These are phyloP conservation scores for Cryptosporidium canis DNA, from an alignment of 169 alveolate genomes.

Conservation along the genomic window DNA sequence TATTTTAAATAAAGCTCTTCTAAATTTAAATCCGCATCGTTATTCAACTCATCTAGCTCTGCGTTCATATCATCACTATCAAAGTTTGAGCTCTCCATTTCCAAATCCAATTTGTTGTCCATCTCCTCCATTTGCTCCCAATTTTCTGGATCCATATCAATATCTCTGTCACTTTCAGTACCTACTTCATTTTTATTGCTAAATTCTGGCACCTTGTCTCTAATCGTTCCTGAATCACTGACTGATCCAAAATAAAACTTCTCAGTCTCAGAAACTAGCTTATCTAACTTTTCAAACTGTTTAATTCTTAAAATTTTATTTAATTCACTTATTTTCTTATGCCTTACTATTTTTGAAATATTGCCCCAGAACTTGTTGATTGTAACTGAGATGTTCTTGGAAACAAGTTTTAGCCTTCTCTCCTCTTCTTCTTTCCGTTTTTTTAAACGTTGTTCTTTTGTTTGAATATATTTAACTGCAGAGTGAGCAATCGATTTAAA, in stretches of 20 bases:
- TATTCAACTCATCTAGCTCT: constrained; percentile 69
- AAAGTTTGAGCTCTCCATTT: constrained; percentile 50
- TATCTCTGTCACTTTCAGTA: constrained; percentile 42
- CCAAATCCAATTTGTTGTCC: constrained; percentile 60
- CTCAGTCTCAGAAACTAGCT: constrained; percentile 31
- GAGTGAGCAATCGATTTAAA: constrained; percentile 49
- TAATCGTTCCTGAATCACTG: background rate
- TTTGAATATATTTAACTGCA: constrained; percentile 51
- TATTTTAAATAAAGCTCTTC: constrained; percentile 48
- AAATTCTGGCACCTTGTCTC: background rate
- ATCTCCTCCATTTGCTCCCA: constrained; percentile 46
- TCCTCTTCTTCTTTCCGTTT: constrained; percentile 67
- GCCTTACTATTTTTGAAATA: constrained; percentile 42
- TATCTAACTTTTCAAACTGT: constrained; percentile 66
- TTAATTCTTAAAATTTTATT: constrained; percentile 29
- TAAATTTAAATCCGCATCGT: constrained; percentile 67
- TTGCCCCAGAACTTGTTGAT: constrained; percentile 53
- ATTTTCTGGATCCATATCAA: constrained; percentile 6
- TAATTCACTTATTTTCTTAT: constrained; percentile 29
- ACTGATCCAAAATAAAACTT: constrained; percentile 4
- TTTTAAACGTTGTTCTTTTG: constrained; percentile 41
- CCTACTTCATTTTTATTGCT: background rate
- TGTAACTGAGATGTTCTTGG: constrained; percentile 31
- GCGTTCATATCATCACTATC: constrained; percentile 65
- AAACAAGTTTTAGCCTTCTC: constrained; percentile 11